Conservation (phyloP, 345 rosid genomes). For the Syzygium jambos region DNA sequence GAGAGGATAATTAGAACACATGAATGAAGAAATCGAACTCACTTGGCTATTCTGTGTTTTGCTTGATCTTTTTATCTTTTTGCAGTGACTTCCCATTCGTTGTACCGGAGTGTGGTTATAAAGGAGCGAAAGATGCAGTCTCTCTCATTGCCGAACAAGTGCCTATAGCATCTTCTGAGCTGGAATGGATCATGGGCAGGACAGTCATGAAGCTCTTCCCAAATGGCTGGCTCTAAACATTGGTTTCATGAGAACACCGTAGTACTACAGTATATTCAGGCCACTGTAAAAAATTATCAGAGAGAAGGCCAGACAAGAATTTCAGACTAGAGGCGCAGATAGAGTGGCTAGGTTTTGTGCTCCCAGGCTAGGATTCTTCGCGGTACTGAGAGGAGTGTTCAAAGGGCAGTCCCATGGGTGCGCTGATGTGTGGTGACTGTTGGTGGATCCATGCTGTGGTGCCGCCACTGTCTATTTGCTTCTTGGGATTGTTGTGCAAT, state of each 20-base stretch:
- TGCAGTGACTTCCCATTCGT: constrained; percentile 87
- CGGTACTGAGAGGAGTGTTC: background rate
- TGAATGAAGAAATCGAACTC: background rate
- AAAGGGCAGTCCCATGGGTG: background rate
- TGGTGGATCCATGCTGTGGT: background rate
- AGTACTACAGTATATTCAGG: background rate
- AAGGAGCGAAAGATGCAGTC: constrained; percentile 65
- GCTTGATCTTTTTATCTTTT: background rate
- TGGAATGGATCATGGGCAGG: constrained; percentile 68
- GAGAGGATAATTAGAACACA: background rate
- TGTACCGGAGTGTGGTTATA: constrained; percentile 79
- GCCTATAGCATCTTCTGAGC: constrained; percentile 50
- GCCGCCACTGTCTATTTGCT: background rate
- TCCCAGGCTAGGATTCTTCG: background rate
- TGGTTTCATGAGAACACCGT: background rate
- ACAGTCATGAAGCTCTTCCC: constrained; percentile 58
- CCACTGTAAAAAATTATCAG: background rate
- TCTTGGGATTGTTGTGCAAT: background rate
- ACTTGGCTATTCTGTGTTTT: background rate
- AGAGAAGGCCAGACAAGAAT: background rate
- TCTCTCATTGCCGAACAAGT: constrained; percentile 33
- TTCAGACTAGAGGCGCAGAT: background rate
- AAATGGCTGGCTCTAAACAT: constrained; percentile 40
- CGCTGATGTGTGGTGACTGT: background rate
- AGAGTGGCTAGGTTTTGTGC: background rate